These are phyloP conservation scores for Spathaspora girioi DNA, from an alignment of 805 yeast species.

Conservation along the genomic window DNA sequence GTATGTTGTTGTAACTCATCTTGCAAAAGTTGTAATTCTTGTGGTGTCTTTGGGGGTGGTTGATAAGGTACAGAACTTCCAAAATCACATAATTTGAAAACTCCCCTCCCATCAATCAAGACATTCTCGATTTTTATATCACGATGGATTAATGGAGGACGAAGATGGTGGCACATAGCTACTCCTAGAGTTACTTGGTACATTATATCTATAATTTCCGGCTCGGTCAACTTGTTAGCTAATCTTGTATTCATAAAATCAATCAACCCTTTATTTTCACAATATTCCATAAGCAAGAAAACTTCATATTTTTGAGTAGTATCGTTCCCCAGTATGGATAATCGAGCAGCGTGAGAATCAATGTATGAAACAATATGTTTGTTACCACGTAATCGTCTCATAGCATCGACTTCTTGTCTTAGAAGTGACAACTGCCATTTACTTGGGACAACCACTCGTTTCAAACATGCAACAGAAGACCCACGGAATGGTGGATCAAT, in stretches of 20 bases:
- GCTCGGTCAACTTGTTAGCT: constrained; percentile 61
- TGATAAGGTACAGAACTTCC: constrained; percentile 71
- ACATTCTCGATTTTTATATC: constrained; percentile 85
- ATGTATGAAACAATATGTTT: constrained; percentile 82
- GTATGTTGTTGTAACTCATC: constrained; percentile 75
- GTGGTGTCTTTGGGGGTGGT: constrained; percentile 58
- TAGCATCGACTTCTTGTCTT: constrained; percentile 95
- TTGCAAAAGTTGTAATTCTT: constrained; percentile 56
- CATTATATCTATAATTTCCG: constrained; percentile 66
- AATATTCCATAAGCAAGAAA: constrained; percentile 74
- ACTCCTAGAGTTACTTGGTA: constrained; percentile 69
- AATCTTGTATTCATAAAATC: constrained; percentile 77
- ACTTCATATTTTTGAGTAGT: constrained; percentile 69
- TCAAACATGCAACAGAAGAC: constrained; percentile 68
- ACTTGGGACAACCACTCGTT: constrained; percentile 93
- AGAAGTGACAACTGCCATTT: constrained; percentile 77
- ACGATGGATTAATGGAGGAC: constrained; percentile 70
- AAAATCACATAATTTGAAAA: constrained; percentile 74
- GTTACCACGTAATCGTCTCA: constrained; percentile 82
- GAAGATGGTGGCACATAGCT: constrained; percentile 70
- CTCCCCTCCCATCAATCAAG: constrained; percentile 53
- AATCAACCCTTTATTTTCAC: constrained; percentile 70
- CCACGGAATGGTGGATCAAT: constrained; percentile 54
- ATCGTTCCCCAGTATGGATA: constrained; percentile 21
- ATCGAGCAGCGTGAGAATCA: constrained; percentile 90